Conservation (phyloP, 2,329 filamentous ascomycete genomes). For the Beauveria varroae region DNA sequence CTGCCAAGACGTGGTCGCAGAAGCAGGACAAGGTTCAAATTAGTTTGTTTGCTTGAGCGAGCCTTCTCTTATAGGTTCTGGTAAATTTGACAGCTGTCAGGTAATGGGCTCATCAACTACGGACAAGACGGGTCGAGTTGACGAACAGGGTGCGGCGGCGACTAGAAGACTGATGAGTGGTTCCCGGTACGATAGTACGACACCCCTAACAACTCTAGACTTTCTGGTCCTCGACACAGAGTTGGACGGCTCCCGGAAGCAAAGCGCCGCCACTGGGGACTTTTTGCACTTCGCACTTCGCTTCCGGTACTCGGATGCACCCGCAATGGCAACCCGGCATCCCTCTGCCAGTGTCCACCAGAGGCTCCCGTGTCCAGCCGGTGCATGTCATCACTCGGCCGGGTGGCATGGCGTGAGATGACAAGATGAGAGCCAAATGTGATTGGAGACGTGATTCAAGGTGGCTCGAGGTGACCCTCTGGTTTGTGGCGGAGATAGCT, state of each 20-base stretch:
- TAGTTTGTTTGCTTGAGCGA: not conserved
- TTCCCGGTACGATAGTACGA: not conserved
- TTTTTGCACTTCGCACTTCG: not conserved
- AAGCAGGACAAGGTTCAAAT: not conserved
- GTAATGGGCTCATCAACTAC: not conserved
- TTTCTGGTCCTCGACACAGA: not conserved
- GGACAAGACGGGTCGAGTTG: too few relatives aligned
- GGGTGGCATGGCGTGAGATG: not conserved
- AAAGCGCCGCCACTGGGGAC: not conserved
- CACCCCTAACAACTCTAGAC: not conserved
- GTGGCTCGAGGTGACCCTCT: conserved; percentile 1
- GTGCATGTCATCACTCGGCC: not conserved
- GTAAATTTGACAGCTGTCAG: not conserved
- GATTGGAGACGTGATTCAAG: too few relatives aligned
- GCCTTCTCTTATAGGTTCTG: too few relatives aligned
- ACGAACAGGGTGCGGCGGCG: too few relatives aligned
- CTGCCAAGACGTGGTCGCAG: not conserved
- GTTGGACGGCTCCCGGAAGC: not conserved
- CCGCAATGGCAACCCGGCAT: not conserved
- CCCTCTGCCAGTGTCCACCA: not conserved
- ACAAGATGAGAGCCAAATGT: too few relatives aligned
- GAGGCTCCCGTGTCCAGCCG: not conserved
- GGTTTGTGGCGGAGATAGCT: conserved; percentile 12
- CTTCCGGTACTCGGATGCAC: conserved; percentile 4
- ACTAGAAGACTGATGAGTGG: not conserved